These are phyloP conservation scores for Trifolium repens DNA, from an alignment of 306 rosid genomes.

Conservation along the genomic window DNA sequence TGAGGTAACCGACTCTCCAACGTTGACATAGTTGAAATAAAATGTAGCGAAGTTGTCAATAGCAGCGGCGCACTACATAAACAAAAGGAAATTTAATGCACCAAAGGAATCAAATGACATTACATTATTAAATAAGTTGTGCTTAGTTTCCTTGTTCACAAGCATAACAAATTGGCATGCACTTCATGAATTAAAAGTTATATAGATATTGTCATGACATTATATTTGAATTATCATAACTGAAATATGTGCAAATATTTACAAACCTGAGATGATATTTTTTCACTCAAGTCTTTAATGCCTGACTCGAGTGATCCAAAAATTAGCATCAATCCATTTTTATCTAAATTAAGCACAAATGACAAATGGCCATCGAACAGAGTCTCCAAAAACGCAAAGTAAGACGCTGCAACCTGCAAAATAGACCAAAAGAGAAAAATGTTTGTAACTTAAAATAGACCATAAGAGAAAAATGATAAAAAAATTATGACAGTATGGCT, in stretches of 20 bases:
- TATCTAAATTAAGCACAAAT: constrained; percentile 70
- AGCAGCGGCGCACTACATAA: constrained; percentile 77
- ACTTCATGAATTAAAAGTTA: not conserved
- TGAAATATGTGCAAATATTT: constrained; percentile 4
- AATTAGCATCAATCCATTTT: constrained; percentile 63
- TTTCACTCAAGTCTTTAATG: constrained; percentile 80
- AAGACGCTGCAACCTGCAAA: constrained; percentile 74
- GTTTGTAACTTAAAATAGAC: constrained; percentile 24
- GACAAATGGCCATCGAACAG: constrained; percentile 74
- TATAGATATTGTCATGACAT: constrained; percentile 1
- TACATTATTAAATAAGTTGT: constrained; percentile 5
- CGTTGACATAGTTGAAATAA: constrained; percentile 71
- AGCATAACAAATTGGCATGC: constrained; percentile 10
- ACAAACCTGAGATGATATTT: constrained; percentile 81
- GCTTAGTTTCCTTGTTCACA: constrained; percentile 24
- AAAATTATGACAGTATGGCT: not conserved
- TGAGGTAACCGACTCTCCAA: constrained; percentile 69
- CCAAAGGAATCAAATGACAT: constrained; percentile 26
- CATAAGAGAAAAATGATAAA: constrained; percentile 27
- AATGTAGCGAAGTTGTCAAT: constrained; percentile 83
- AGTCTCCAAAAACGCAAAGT: constrained; percentile 80
- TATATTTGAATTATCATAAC: not conserved
- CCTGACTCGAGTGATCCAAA: constrained; percentile 90
- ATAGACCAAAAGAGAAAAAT: constrained; percentile 37
- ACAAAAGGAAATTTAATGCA: constrained; percentile 11